Evolutionary conservation across 2,329 filamentous ascomycete species (phyloP).

Genomic region (Alternaria metachromatica): DNA sequence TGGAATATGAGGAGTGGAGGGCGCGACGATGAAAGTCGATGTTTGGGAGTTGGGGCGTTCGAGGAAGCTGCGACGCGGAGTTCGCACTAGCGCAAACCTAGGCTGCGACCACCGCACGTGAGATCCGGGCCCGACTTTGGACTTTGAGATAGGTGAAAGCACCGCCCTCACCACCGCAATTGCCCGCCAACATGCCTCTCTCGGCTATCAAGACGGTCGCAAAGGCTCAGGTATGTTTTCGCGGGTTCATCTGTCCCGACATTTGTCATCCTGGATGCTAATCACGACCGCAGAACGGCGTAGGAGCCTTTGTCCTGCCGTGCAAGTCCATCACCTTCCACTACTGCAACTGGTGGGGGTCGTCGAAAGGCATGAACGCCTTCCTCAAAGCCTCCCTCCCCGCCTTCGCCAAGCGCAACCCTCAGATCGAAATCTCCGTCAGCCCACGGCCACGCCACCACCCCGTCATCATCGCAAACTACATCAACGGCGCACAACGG

Average conservation of each 20-base stretch:
- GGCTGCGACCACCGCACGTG: slow-evolving; percentile 35
- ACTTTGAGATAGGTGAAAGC: background rate
- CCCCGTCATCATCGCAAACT: slow-evolving; percentile 86
- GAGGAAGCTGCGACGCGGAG: slow-evolving; percentile 24
- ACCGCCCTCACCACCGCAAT: slow-evolving; percentile 18
- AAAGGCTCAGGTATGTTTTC: slow-evolving; percentile 60
- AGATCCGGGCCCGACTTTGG: slow-evolving; percentile 27
- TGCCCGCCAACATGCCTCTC: slow-evolving; percentile 53
- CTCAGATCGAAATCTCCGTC: slow-evolving; percentile 88
- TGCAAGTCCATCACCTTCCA: slow-evolving; percentile 96
- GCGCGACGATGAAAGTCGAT: slow-evolving; percentile 26
- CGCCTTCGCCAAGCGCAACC: slow-evolving; percentile 79
- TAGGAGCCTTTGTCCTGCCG: slow-evolving; percentile 95
- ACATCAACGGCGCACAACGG: slow-evolving; percentile 88
- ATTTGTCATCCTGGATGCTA: slow-evolving; percentile 10
- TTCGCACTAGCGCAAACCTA: slow-evolving; percentile 30
- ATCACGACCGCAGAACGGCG: slow-evolving; percentile 74
- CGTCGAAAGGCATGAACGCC: slow-evolving; percentile 89
- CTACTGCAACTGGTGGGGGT: slow-evolving; percentile 96
- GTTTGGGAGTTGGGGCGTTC: slow-evolving; percentile 6
- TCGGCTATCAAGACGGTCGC: slow-evolving; percentile 61
- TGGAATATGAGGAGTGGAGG: slow-evolving; percentile 20
- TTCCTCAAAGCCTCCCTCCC: slow-evolving; percentile 82
- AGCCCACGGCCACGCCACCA: slow-evolving; percentile 90
- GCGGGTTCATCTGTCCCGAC: rapidly evolving